Base-by-base conservation (phyloP, 345 rosid species). In the Lepidium sativum region DNA sequence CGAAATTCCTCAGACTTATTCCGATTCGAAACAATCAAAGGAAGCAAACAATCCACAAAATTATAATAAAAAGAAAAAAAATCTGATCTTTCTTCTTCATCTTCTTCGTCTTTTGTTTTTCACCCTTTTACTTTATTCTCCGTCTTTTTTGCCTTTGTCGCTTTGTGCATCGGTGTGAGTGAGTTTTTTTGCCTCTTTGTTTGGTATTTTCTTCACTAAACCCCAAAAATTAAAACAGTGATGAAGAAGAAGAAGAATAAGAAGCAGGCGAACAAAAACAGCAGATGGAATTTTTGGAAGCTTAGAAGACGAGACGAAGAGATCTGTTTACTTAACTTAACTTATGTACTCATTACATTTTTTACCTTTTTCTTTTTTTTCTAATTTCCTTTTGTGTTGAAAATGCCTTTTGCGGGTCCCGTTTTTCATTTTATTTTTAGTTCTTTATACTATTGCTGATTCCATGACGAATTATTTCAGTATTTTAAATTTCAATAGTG, bases 11-110 rank as follows among this genome's bases (percentile, higher is more conserved):
- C 41, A 29, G 76, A 59, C 44, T 65, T 41, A 72, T 72, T 65
- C 76, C 48, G 67, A 66, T 51, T 66, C 67, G 39, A 72, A 67
- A 42, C 52, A 71, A 71, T 39, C 68, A 70, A 70, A 49, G 56
- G 33, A 20, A 31, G 61, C 54, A 65, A 65, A 23, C 65, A 43
- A 33, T 27, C 31, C 50, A 64, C 47, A 34, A 45, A 48, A 68
- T 25, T 25, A 1, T 4, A 3, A 8, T 13, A 31, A 6, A 5
- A 31, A 39, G 25, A 20, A 44, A 18, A 34, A 62, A 55, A 54
- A 48, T 71, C 62, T 65, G 67, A 72, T 66, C 57, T 65, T 60
- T 58, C 53, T 70, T 69, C 73, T 45, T 38, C 42, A 13, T 61
- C 18, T 7, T 49, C 20, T n/a, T 34, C n/a, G 31, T 27, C 31